A percentile compares a stretch with the other conserved stretches of the same genome.
Evolutionary conservation across 2,329 filamentous ascomycete species (phyloP).

Genomic region (Neoarthrinium moseri): DNA sequence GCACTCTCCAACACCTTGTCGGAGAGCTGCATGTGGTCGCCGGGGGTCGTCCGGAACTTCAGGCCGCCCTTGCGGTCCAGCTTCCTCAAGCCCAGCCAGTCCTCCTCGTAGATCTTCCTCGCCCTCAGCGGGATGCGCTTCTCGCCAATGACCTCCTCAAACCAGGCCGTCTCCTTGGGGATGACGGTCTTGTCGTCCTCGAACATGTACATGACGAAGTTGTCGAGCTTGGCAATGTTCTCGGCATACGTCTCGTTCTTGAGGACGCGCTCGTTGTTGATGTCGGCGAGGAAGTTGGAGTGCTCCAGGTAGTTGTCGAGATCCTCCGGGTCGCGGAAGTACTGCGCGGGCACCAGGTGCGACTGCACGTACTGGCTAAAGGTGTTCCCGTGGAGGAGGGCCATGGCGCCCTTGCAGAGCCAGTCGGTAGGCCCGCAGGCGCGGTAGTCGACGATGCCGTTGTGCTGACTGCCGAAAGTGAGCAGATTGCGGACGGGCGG

Average conservation of each 20-base stretch:
- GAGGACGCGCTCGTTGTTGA: slow-evolving; percentile 82
- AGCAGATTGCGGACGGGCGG: slow-evolving; percentile 76
- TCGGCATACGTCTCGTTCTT: slow-evolving; percentile 76
- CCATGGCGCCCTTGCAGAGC: slow-evolving; percentile 78
- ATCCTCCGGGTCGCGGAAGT: slow-evolving; percentile 74
- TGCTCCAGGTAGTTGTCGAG: slow-evolving; percentile 72
- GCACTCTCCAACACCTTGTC: slow-evolving; percentile 64
- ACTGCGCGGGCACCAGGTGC: slow-evolving; percentile 87
- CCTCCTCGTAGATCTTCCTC: slow-evolving; percentile 75
- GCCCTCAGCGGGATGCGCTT: slow-evolving; percentile 67
- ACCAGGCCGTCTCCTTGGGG: slow-evolving; percentile 90
- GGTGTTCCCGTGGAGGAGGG: slow-evolving; percentile 73
- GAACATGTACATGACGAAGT: slow-evolving; percentile 89
- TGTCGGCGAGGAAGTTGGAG: slow-evolving; percentile 89
- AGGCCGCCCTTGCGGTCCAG: slow-evolving; percentile 79
- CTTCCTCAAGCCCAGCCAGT: slow-evolving; percentile 84
- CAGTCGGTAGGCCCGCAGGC: slow-evolving; percentile 70
- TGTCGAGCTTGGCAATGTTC: slow-evolving; percentile 68
- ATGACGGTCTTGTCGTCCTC: slow-evolving; percentile 81
- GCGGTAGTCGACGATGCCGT: slow-evolving; percentile 84
- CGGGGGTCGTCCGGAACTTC: slow-evolving; percentile 69
- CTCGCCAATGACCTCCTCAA: slow-evolving; percentile 77
- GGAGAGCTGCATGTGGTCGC: slow-evolving; percentile 79
- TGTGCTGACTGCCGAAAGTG: slow-evolving; percentile 89
- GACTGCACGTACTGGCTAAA: slow-evolving; percentile 79